Base-by-base conservation (phyloP, 1,284 basidiomycete species). In the Apiotrichum veenhuisii region DNA sequence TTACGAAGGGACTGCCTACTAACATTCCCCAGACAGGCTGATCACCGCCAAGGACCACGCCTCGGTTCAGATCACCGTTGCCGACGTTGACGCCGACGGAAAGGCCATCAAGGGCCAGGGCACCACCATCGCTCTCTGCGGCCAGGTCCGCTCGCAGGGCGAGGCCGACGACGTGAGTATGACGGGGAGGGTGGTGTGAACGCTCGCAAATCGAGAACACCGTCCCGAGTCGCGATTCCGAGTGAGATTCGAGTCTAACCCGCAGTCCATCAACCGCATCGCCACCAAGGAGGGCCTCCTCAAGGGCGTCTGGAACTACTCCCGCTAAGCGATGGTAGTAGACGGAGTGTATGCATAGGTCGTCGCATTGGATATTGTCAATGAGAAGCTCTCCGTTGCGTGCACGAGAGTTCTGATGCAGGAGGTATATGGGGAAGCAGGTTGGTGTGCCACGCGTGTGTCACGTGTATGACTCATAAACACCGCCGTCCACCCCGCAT, bases 11-110 rank as follows among this genome's bases (percentile, higher is more conserved):
- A n/a, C 20, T 18, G 15, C 40, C 7, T 5, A 18, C n/a, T 7
- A 41, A 18, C 40, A n/a, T n/a, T 26, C 23, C n/a, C 26, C 75
- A 88, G 91, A 92, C 85, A 89, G 92, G 69, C 83, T 97, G 74
- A 97, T 97, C 79, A 95, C 91, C 70, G 90, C 95, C 74, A 98
- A 98, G 83, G 95, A 99, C 81, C 92, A 98, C 79, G 93, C 95
- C 46, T 97, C 94, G 46, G 91, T 98, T 73, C 95, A 99, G 79
- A 88, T 99, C 78, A 88, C 86, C 79, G 83, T 99, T 69, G 89
- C 84, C 64, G 95, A 98, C 75, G 95, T 99, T 72, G 94, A 98
- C 77, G 85, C 88, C 68, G 87, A 89, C 65, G 95, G 96, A 76
- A 87, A 87, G 76, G 91, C 92, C 59, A 82, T 94, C 73, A 80